Evolutionary conservation across 257 asterid genomes (phyloP).

Genomic region (Solanum piurae): DNA sequence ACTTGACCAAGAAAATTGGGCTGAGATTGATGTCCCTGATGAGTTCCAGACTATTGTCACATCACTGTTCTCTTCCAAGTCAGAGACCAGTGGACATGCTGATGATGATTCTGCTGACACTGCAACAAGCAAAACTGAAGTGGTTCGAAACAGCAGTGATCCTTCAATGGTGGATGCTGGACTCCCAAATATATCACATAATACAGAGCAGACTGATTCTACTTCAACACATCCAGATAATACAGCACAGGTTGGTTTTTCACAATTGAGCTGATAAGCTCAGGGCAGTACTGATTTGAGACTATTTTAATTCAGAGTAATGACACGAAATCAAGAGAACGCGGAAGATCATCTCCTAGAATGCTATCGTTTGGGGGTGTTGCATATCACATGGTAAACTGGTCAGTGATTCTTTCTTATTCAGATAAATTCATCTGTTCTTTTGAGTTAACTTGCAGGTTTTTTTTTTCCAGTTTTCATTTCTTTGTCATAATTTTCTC

Average conservation of each 20-base stretch:
- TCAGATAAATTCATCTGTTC: constrained; percentile 2
- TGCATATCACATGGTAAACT: constrained; percentile 98
- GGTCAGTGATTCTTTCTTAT: constrained; percentile 38
- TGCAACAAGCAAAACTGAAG: constrained; percentile 32
- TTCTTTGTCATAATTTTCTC: neutral
- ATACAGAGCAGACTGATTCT: constrained; percentile 20
- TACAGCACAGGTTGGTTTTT: constrained; percentile 27
- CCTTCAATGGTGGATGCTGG: constrained; percentile 20
- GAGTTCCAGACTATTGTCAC: constrained; percentile 83
- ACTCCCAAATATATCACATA: neutral
- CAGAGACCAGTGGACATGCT: constrained; percentile 19
- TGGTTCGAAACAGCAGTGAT: constrained; percentile 19
- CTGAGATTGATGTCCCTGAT: constrained; percentile 89
- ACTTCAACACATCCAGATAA: constrained; percentile 30
- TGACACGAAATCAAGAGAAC: constrained; percentile 48
- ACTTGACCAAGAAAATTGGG: constrained; percentile 98
- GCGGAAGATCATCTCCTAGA: constrained; percentile 60
- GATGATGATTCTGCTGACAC: constrained; percentile 7
- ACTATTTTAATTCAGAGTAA: constrained; percentile 38
- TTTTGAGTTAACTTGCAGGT: neutral
- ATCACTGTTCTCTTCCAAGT: constrained; percentile 42
- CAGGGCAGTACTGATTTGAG: constrained; percentile 43
- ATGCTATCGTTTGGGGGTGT: constrained; percentile 70
- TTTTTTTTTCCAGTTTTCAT: neutral
- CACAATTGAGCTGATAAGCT: constrained; percentile 23